Conservation (phyloP, 2,329 filamentous ascomycete genomes). For the Diaporthe velutina region DNA sequence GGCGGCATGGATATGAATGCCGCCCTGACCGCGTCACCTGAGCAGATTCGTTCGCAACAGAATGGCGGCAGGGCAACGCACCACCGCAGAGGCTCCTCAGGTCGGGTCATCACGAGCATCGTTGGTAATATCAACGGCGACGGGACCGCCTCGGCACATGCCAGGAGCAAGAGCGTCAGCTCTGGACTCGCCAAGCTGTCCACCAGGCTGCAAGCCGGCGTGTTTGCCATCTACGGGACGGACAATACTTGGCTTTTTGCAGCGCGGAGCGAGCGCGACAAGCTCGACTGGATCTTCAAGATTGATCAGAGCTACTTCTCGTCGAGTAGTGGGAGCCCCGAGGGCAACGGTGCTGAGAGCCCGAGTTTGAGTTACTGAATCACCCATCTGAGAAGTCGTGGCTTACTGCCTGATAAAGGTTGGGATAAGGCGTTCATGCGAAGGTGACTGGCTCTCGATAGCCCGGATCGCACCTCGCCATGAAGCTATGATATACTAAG, state of each 20-base stretch:
- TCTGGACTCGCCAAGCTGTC: conserved; percentile 66
- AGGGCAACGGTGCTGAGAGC: conserved; percentile 54
- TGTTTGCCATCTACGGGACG: conserved; percentile 94
- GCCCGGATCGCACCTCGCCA: not conserved
- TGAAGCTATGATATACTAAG: conserved; percentile 25
- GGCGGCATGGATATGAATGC: conserved; percentile 45
- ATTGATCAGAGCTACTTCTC: conserved; percentile 84
- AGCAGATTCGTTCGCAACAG: conserved; percentile 32
- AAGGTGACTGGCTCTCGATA: not conserved
- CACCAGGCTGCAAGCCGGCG: conserved; percentile 74
- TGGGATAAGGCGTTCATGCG: not conserved
- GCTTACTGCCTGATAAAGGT: not conserved
- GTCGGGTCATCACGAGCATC: conserved; percentile 66
- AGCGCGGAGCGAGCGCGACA: conserved; percentile 88
- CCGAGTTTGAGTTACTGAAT: conserved; percentile 42
- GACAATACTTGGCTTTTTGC: conserved; percentile 97
- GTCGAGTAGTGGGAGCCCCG: conserved; percentile 53
- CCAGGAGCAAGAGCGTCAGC: conserved; percentile 43
- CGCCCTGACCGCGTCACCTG: conserved; percentile 37
- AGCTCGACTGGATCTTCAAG: conserved; percentile 96
- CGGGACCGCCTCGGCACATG: conserved; percentile 22
- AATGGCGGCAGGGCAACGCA: conserved; percentile 57
- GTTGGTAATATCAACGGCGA: conserved; percentile 54
- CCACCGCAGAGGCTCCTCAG: conserved; percentile 64
- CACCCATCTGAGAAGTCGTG: not conserved